Conservation (phyloP, 805 yeast species). For the Hanseniaspora valbyensis region DNA sequence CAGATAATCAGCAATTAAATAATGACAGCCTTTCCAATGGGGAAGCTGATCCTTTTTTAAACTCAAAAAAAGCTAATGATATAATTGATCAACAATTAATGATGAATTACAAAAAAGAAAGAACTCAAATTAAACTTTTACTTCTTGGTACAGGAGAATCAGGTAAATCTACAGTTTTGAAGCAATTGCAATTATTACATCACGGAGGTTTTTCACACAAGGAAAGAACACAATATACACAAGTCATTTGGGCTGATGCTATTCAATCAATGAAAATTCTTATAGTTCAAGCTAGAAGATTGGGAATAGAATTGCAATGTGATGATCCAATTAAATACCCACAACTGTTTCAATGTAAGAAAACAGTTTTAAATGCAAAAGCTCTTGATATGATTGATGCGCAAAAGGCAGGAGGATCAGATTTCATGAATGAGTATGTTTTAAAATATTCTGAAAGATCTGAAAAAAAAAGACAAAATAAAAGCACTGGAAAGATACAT, state of each 20-base stretch:
- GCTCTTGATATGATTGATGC: constrained; percentile 55
- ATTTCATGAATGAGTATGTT: constrained; percentile 53
- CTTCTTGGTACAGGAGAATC: constrained; percentile 92
- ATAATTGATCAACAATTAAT: constrained; percentile 54
- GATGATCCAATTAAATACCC: constrained; percentile 39
- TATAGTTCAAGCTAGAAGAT: constrained; percentile 60
- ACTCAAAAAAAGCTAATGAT: constrained; percentile 46
- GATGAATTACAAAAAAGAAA: constrained; percentile 41
- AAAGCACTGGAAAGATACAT: constrained; percentile 45
- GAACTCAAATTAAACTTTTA: constrained; percentile 55
- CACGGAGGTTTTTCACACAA: constrained; percentile 72
- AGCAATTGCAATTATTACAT: constrained; percentile 77
- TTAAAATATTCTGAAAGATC: constrained; percentile 47
- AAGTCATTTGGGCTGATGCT: constrained; percentile 88
- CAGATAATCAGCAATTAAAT: not conserved
- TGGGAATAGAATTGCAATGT: constrained; percentile 55
- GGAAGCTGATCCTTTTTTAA: constrained; percentile 44
- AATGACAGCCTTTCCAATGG: constrained; percentile 21
- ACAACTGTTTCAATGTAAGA: constrained; percentile 38
- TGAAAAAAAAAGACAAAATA: constrained; percentile 39
- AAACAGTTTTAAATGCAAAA: constrained; percentile 44
- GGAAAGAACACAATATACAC: constrained; percentile 69
- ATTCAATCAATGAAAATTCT: constrained; percentile 72
- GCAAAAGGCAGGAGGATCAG: constrained; percentile 52
- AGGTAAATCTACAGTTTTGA: constrained; percentile 85